phyloP scores from a whole-genome alignment of 2,329 filamentous ascomycete species.

The Penicillium sp. region DNA sequence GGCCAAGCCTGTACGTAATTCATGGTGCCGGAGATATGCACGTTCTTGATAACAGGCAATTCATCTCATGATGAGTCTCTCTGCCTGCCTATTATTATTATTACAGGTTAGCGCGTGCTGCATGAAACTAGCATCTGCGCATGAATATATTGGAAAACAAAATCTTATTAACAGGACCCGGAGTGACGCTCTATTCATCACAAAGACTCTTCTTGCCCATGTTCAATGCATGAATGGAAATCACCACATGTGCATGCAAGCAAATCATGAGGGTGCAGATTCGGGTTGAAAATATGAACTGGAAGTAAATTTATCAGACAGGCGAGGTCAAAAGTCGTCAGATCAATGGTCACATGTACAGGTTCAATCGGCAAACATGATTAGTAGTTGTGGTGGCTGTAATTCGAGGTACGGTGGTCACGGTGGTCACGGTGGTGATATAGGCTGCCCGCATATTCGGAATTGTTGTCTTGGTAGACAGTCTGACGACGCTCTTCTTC shows the following conservation, averaged over 20 bases:
- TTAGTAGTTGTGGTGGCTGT: constrained; percentile 41
- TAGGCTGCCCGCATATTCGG: constrained; percentile 46
- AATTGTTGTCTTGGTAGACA: constrained; percentile 61
- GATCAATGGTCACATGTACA: constrained; percentile 19
- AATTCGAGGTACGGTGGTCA: constrained; percentile 27
- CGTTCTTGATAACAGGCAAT: neutral
- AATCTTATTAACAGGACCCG: neutral
- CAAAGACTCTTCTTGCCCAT: neutral
- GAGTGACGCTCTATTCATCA: neutral
- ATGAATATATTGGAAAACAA: neutral
- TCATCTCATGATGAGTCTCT: neutral
- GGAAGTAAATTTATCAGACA: constrained; percentile 9
- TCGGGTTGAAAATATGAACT: neutral
- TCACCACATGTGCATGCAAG: neutral
- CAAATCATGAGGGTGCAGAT: neutral
- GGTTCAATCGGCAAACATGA: neutral
- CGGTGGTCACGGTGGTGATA: constrained; percentile 35
- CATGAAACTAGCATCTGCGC: neutral
- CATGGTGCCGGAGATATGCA: neutral
- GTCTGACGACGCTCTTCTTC: constrained; percentile 76
- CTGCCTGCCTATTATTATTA: neutral
- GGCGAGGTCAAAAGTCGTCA: constrained; percentile 10
- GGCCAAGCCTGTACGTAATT: neutral
- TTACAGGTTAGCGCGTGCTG: neutral
- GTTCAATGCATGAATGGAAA: neutral